Evolutionary conservation across 768 basidiomycete genomes (phyloP), one percentile per base, ranked within the genome.

Genomic region (Daedaleopsis nitida): DNA sequence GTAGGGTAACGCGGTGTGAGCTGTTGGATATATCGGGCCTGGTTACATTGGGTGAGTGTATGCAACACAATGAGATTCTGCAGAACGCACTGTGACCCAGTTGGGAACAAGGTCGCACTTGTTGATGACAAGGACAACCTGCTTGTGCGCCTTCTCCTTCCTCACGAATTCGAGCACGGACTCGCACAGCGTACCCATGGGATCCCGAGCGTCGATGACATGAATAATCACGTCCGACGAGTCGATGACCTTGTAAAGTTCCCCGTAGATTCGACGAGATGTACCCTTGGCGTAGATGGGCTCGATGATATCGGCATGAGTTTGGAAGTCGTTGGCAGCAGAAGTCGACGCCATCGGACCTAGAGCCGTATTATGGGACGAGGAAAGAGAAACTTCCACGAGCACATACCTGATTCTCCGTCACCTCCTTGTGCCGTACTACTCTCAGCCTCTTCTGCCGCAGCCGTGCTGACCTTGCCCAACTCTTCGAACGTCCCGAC

Each of bases 201-300:
- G 96, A 74, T 98, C 96, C 45, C 96, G 85, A 17, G 96, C 96
- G 75, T 99, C 96, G 62, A 99, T 79, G 53, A 99, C 85, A 72
- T 99, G 96, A 37, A 99, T 82, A 59, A 99, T 84, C 44, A 98
- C 94, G 71, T 99, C 96, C 8, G 94, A 96, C 2, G 96, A 99
- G 73, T 99, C 97, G 70, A 99, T 94, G 65, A 99, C 96, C 75
- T 99, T 99, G 83, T 99, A 98, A 8, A 98, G 80, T 74, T 99
- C 96, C 60, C 95, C 96, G 76, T 97, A 98, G 62, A 99, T 99
- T 21, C 96, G 88, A 38, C 91, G 83, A 12, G 94, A 96, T 1
- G 96, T 98, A 39, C 96, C 96, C 75, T 98, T 98, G 53, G 89
- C 85, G 69, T 94, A 97, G 59, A 96, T 94, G 11, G 95, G 94